Conservation (phyloP, 345 rosid genomes). For the Arabis hirsuta region DNA sequence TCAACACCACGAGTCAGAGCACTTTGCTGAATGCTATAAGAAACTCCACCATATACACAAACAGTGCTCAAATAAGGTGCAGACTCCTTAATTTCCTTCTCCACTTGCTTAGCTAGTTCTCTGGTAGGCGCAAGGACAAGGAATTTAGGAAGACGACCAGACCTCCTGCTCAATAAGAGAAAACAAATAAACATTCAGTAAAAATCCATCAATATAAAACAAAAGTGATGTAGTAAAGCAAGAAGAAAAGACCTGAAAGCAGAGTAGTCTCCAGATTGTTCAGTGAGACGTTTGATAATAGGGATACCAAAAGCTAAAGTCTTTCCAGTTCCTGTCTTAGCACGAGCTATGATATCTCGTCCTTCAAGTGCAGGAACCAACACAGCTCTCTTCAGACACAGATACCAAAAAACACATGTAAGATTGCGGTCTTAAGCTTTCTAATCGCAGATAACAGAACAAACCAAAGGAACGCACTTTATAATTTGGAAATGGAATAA, state of each 20-base stretch:
- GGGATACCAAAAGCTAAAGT: conserved; percentile 97
- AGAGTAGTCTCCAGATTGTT: conserved; percentile 51
- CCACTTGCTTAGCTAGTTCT: conserved; percentile 94
- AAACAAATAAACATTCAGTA: conserved; percentile 13
- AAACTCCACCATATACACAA: conserved; percentile 97
- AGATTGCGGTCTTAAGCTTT: background rate
- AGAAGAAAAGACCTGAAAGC: conserved; percentile 54
- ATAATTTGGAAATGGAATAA: background rate
- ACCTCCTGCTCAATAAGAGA: conserved; percentile 49
- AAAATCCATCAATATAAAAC: background rate
- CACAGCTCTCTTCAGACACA: conserved; percentile 75
- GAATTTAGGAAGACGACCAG: conserved; percentile 74
- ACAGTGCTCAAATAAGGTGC: conserved; percentile 83
- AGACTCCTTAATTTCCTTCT: conserved; percentile 91
- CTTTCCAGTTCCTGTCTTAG: conserved; percentile 99
- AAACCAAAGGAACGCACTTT: conserved; percentile 14
- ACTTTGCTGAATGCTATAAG: conserved; percentile 76
- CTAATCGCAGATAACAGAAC: conserved; percentile 1
- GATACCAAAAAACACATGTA: background rate
- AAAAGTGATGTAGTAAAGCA: background rate
- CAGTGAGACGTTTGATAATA: conserved; percentile 78
- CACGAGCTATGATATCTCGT: conserved; percentile 91
- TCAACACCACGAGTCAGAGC: conserved; percentile 92
- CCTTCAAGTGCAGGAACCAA: conserved; percentile 85
- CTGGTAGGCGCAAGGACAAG: conserved; percentile 91